Evolutionary conservation across 495 filamentous ascomycete genomes (phyloP), one percentile per base, ranked within the genome.

Genomic region (Cercophora samala): DNA sequence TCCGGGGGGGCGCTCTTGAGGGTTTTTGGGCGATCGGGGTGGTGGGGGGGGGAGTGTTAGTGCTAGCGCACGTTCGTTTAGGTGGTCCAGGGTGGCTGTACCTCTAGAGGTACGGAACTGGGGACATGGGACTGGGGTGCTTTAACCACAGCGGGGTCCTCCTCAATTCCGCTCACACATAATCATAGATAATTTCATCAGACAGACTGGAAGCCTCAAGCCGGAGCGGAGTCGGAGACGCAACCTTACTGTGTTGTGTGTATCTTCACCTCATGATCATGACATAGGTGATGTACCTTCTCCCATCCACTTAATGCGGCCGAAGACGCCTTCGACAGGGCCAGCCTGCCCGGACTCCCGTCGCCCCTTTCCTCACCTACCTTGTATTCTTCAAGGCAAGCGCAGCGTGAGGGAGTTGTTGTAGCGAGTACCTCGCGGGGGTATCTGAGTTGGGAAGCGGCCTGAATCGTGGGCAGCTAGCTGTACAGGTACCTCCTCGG

Each of bases 401-500:
- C n/a, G n/a, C 53, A 56, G 26, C 26, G 11, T 24, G 55, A 26
- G 53, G 53, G 37, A 32, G 32, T 26, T 19, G 23, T 68, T 37
- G 17, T 56, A 22, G 18, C 19, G 23, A 58, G 61, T 56, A 56
- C 63, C 63, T 66, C 37, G 63, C 29, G 60, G 22, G 67, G 70
- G 67, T 69, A 62, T 67, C 70, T 66, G 61, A 42, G 67, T 69
- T 72, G 54, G 70, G 70, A 67, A 72, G 63, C 67, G 61, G 64
- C 67, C 66, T 71, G 66, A 68, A 68, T 69, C 69, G 66, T 32
- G 29, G 58, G 66, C 42, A 51, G 60, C 62, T 68, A 51, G 60
- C 62, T 68, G 68, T 62, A 13, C 42, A 61, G 21, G 5, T 25
- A 15, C 24, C 21, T 24, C 52, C 19, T 26, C 24, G 24, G 26